A percentile compares a stretch with the other conserved stretches of the same genome.
These are phyloP conservation scores for Mortierella sp. DNA, from an alignment of 371 early-diverging fungal species.

Conservation along the genomic window DNA sequence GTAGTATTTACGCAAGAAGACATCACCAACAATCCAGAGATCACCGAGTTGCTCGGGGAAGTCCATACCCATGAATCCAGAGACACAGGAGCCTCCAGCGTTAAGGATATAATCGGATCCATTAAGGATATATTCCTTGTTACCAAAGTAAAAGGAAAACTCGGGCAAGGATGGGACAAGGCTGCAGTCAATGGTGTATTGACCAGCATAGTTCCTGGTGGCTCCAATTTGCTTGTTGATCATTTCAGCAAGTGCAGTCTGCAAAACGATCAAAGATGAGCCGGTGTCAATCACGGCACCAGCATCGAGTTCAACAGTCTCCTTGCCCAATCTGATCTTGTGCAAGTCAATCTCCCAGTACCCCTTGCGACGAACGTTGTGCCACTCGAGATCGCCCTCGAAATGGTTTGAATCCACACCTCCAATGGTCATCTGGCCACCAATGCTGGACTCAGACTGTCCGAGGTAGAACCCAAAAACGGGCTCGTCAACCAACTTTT, in stretches of 20 bases:
- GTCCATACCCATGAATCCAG: constrained; percentile 95
- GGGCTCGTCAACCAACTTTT: constrained; percentile 80
- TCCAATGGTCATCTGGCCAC: constrained; percentile 92
- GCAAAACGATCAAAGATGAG: constrained; percentile 85
- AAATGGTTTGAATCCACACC: constrained; percentile 80
- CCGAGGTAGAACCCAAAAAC: constrained; percentile 89
- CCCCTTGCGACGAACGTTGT: constrained; percentile 87
- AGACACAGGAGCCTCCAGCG: constrained; percentile 88
- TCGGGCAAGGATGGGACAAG: constrained; percentile 76
- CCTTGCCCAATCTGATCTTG: constrained; percentile 79
- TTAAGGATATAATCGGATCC: constrained; percentile 87
- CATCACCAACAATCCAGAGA: constrained; percentile 90
- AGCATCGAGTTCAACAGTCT: constrained; percentile 65
- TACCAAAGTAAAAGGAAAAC: constrained; percentile 82
- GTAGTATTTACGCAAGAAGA: constrained; percentile 93
- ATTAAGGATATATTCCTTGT: constrained; percentile 65
- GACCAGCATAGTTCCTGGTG: constrained; percentile 90
- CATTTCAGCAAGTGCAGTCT: constrained; percentile 82
- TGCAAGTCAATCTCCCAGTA: constrained; percentile 96
- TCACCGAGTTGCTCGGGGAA: constrained; percentile 80
- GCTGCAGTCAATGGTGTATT: constrained; percentile 87
- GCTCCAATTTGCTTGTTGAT: constrained; percentile 91
- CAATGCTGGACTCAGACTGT: constrained; percentile 64
- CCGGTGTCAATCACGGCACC: constrained; percentile 91
- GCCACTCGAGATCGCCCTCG: constrained; percentile 85